Evolutionary conservation across 495 filamentous ascomycete genomes (phyloP), one percentile per base, ranked within the genome.

Genomic region (Evernia prunastri): DNA sequence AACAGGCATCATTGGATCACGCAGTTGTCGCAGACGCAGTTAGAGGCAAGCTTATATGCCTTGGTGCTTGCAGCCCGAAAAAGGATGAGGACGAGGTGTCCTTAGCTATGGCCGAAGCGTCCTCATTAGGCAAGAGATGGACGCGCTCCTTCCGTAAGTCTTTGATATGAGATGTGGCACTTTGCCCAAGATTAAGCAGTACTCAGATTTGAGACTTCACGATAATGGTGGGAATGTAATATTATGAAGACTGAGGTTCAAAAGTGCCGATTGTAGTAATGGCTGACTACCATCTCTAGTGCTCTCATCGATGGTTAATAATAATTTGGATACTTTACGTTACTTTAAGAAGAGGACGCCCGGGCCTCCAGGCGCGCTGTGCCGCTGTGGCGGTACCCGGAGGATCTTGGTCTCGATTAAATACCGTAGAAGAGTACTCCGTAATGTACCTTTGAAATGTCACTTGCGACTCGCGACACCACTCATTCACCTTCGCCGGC

Each of bases 71-170:
- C 15, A 54, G 51, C 17, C 20, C 33, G 40, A 27, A 7, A 27
- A 37, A 40, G 17, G 54, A 47, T 39, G 20, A 42, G 62, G 62
- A 64, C 62, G 12, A 47, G 39, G 62, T 64, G 62, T 59, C 62
- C 45, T 31, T n/a, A 35, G 56, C 56, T 59, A 53, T 51, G 35
- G 39, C 31, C 18, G 62, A n/a, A 35, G 33, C 39, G 25, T 37
- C 42, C 20, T 58, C 62, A 64, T 64, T 4, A 54, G 53, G 62
- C 51, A 54, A 54, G 51, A 54, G 51, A 54, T 33, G 51, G 49
- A 53, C 3, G 51, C 51, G 51, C 51, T 54, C 51, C 51, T 54
- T 54, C 51, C 29, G 20, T 33, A 54, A 9, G 2, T 17, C 12
- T 27, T 10, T 17, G 17, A 31, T 15, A 12, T 53, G 3, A 18